Evolutionary conservation across 306 rosid species (phyloP), one percentile per base, ranked within the genome.

Genomic region (Lathyrus tuberosus): DNA sequence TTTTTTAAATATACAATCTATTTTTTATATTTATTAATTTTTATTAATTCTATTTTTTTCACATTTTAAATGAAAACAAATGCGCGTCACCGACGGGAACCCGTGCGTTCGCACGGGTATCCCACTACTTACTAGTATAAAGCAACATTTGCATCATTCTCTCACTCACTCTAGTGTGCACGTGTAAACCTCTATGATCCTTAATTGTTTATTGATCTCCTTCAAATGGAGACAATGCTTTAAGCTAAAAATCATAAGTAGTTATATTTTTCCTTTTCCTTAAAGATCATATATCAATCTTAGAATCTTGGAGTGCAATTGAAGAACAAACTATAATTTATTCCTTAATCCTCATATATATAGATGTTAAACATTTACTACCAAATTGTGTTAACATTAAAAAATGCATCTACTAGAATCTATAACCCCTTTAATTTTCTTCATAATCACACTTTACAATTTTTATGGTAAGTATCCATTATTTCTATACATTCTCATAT

Each of bases 281-380:
- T 46, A 3, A 86, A 81, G 91, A 74, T 69, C 73, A 58, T 41
- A 35, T 35, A 35, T 76, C 82, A 35, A 35, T 73, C 77, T 61
- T 65, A 81, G 67, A 81, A 71, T 20, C 96, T 84, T 87, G 31
- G 79, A 84, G 86, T 86, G 40, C 82, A 90, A 84, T 84, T 67
- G 30, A 87, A 90, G 85, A 79, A 26, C n/a, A 63, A 17, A 24
- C 61, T 69, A 71, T 12, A 10, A 10, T 24, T 58, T 58, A 41
- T 35, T 33, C 67, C 15, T 53, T 26, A 62, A 56, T 48, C 54
- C 46, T 70, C 46, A 54, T 2, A 44, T 16, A 35, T 35, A 35
- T 35, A 67, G 15, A 64, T 46, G 49, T 65, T 53, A 7, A 35
- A 35, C 76, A 67, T 24, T 67, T 60, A 73, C 35, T 54, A 59